Evolutionary conservation across 139 green algal species (phyloP).

Genomic region (Chlorella ohadii): DNA sequence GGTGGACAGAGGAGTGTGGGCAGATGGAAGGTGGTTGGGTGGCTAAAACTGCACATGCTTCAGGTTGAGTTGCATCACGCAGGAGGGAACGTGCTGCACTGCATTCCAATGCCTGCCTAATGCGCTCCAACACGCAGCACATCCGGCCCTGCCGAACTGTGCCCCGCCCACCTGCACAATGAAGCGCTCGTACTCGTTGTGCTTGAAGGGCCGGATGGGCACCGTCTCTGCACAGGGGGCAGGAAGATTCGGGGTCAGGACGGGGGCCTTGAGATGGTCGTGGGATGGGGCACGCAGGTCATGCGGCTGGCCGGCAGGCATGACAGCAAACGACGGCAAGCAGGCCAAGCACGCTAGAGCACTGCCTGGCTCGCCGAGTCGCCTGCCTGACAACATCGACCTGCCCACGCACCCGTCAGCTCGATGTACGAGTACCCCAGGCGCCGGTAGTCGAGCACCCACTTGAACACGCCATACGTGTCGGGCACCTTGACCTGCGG

Average conservation of each 20-base stretch:
- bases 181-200: conserved; percentile 97
- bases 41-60: too few relatives aligned
- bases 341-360: too few relatives aligned
- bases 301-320: too few relatives aligned
- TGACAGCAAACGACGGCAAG: too few relatives aligned
- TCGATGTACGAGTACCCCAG: conserved; percentile 82
- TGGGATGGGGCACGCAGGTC: too few relatives aligned
- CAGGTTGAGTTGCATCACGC: too few relatives aligned
- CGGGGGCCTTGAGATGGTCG: too few relatives aligned
- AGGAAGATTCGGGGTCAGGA: too few relatives aligned
- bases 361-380: neutral
- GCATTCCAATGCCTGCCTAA: too few relatives aligned
- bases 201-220: conserved; percentile 91
- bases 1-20: conserved; percentile 52
- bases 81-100: too few relatives aligned
- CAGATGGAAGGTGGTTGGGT: neutral
- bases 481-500: conserved; percentile 87
- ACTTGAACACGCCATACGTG: conserved; percentile 98
- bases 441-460: conserved; percentile 86
- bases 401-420: conserved; percentile 40
- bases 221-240: conserved; percentile 60
- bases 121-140: too few relatives aligned
- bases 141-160: too few relatives aligned
- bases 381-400: neutral
- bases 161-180: conserved; percentile 40